phyloP scores from a whole-genome alignment of 352 stramenopile species.

The Phytophthora colocasiae region DNA sequence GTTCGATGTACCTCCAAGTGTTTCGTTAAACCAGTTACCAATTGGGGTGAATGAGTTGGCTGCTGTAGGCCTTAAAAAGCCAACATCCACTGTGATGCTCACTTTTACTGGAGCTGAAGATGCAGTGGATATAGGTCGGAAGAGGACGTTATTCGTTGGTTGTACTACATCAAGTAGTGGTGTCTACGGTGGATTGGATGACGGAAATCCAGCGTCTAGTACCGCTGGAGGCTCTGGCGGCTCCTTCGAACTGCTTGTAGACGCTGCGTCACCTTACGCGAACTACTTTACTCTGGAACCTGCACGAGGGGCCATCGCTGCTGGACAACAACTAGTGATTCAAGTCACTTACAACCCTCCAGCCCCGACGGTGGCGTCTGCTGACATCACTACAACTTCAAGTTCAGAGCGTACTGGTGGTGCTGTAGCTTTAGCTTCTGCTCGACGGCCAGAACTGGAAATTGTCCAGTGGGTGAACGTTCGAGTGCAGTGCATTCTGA shows the following conservation, averaged over 20 bases:
- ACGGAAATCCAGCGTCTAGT: constrained; percentile 2
- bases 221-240: constrained; percentile 22
- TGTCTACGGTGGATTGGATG: constrained; percentile 28
- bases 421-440: background rate
- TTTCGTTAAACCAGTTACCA: constrained; percentile 45
- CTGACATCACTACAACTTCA: background rate
- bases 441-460: constrained; percentile 33
- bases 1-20: constrained; percentile 68
- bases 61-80: constrained; percentile 51
- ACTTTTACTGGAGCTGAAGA: constrained; percentile 45
- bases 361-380: background rate
- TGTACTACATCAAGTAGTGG: constrained; percentile 44
- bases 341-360: constrained; percentile 62
- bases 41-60: constrained; percentile 24
- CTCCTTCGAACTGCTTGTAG: constrained; percentile 71
- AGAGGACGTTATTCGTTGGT: constrained; percentile 54
- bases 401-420: constrained; percentile 9
- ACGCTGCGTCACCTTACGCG: constrained; percentile 54
- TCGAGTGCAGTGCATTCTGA: constrained; percentile 47
- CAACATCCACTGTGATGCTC: constrained; percentile 46
- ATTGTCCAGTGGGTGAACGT: constrained; percentile 54
- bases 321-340: constrained; percentile 64
- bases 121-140: constrained; percentile 8
- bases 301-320: constrained; percentile 60
- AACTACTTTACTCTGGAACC: constrained; percentile 79